Evolutionary conservation across 306 rosid genomes (phyloP), one percentile per base, ranked within the genome.

Genomic region (Oxytropis ochrocephala): DNA sequence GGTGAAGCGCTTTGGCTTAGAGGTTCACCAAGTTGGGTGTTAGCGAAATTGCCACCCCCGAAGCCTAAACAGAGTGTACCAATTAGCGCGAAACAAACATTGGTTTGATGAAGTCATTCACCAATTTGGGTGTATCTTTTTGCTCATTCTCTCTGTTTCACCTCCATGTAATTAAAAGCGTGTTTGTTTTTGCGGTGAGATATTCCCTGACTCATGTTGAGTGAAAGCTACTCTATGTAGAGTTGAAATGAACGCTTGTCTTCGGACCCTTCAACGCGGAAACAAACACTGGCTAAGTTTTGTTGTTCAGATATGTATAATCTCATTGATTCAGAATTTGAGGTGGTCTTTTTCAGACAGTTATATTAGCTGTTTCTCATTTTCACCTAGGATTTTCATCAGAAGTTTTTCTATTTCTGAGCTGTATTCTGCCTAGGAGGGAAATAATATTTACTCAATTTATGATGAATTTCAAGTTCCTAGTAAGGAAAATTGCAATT

Each of bases 1-100:
- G 84, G 89, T 27, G 84, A 70, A 75, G 93, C 0, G 3, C 74
- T 90, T 8, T 87, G 96, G 93, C 86, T 90, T 6, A 0, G 0
- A 10, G 13, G 4, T 36, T 78, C 86, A 0, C 91, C 96, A 5
- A 73, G 52, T 32, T 90, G 93, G 96, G 93, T 67, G 19, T 38
- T 48, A 38, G 33, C 76, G 5, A 85, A 81, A 78, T 69, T 81
- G 77, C 77, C 82, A 44, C 87, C 96, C 58, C 8, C 74, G 47
- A 75, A 72, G 73, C 32, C 75, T 8, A 70, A 73, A 48, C 62
- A 70, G 51, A 65, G 11, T 41, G 68, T 2, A 7, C 51, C 18
- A 13, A 60, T 51, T 56, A 63, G 55, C 12, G 11, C 43, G 56
- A 32, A 41, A 21, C 44, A 70, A n/a, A 64, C 51, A 8, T 48